Evolutionary conservation across 169 alveolate species (phyloP), one percentile per base, ranked within the genome.

Genomic region (Theileria sp.): DNA sequence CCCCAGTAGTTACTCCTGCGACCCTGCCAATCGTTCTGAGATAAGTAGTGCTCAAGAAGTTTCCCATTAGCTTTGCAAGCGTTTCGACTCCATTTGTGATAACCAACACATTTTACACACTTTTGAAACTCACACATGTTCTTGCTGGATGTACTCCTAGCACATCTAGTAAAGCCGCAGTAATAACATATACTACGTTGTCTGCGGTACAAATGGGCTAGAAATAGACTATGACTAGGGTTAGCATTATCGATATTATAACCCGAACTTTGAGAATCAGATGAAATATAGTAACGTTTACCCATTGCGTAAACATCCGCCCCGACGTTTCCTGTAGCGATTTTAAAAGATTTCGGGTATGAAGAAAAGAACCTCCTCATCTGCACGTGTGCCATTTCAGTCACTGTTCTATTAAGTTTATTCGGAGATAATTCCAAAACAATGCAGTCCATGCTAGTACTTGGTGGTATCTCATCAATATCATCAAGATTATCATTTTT

Each of bases 301-400:
- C 88, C 88, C 30, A 72, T 44, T 44, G 66, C 51, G 44, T 34
- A 19, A 6, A 82, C 72, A 25, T 79, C 88, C 15, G 80, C 56
- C 13, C 83, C 61, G n/a, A 82, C 50, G 83, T 82, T 73, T 28
- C 71, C 88, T 54, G 67, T 76, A 15, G 88, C 49, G 17, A 76
- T 26, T 23, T 79, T 64, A 61, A 76, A 82, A 4, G 61, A 26
- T 58, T 81, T n/a, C 2, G 83, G 81, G 75, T 66, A 82, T 25
- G 88, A 82, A 4, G 88, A 75, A 13, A 67, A 75, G 36, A 71
- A 71, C 17, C 62, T 19, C 49, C 51, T 44, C 88, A 82, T 82
- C 58, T 82, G 86, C 58, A 76, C 86, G 66, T 82, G 88, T 32
- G 78, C 88, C 38, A 82, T 82, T 62, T 82, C 88, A 17, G 78